Evolutionary conservation across 2,329 filamentous ascomycete species (phyloP).

Genomic region (Hypoxylon rubiginosum): DNA sequence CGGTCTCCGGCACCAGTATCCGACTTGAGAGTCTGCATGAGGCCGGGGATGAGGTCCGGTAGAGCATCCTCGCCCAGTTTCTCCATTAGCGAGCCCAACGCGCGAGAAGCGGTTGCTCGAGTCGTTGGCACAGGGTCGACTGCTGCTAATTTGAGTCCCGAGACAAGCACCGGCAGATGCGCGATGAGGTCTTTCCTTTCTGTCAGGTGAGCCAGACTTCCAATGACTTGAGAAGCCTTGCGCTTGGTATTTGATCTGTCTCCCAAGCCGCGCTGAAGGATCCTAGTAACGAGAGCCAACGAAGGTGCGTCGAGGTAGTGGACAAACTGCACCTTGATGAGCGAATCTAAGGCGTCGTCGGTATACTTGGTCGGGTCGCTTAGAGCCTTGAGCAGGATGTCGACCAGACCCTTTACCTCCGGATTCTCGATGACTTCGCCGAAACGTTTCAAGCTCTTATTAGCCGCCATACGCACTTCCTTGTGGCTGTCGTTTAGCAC

Average conservation of each 20-base stretch:
- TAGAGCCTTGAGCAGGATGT: constrained; percentile 92
- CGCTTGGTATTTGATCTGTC: constrained; percentile 96
- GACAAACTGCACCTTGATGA: constrained; percentile 98
- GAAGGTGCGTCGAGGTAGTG: constrained; percentile 99
- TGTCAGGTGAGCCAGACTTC: constrained; percentile 95
- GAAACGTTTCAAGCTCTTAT: constrained; percentile 96
- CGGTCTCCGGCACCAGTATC: constrained; percentile 97
- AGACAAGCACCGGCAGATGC: constrained; percentile 92
- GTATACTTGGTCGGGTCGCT: constrained; percentile 98
- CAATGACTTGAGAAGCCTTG: constrained; percentile 97
- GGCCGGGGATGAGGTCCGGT: constrained; percentile 94
- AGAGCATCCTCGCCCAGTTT: constrained; percentile 97
- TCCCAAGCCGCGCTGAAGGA: constrained; percentile 89
- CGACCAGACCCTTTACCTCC: constrained; percentile 93
- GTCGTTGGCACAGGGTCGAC: constrained; percentile 98
- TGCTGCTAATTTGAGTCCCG: constrained; percentile 87
- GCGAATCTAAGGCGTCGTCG: constrained; percentile 89
- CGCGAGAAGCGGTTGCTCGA: constrained; percentile 94
- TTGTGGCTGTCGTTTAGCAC: constrained; percentile 99
- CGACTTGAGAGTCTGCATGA: constrained; percentile 98
- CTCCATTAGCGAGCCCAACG: constrained; percentile 95
- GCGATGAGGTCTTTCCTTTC: constrained; percentile 93
- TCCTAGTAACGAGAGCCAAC: constrained; percentile 92
- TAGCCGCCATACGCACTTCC: constrained; percentile 91
- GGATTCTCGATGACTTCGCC: constrained; percentile 99